Evolutionary conservation across 805 yeast species (phyloP).

Genomic region (Cyberlindnera euphorbiae): DNA sequence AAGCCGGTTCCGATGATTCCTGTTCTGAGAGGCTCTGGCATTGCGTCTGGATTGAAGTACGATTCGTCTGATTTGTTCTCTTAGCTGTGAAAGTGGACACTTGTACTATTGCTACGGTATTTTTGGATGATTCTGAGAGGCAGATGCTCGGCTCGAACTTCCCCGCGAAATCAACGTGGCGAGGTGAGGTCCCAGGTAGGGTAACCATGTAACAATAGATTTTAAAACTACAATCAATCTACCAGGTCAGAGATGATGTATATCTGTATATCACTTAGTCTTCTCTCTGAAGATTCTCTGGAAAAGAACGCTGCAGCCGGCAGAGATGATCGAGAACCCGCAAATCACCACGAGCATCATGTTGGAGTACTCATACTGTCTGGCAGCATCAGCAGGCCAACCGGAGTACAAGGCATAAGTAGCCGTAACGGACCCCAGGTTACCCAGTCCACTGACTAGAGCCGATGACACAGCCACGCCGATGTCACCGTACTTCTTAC

Average conservation of each 20-base stretch:
- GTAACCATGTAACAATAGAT: too few relatives aligned
- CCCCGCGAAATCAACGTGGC: too few relatives aligned
- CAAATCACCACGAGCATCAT: conserved; percentile 79
- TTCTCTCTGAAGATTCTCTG: conserved; percentile 15
- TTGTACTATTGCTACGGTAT: background rate
- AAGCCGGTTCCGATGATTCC: conserved; percentile 74
- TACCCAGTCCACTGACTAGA: conserved; percentile 80
- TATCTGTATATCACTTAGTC: conserved; percentile 9
- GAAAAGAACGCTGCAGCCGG: conserved; percentile 22
- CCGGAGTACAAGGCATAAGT: conserved; percentile 84
- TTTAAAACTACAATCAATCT: too few relatives aligned
- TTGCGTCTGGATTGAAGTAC: too few relatives aligned
- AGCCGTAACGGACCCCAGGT: conserved; percentile 79
- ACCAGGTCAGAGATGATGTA: too few relatives aligned
- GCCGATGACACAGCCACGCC: conserved; percentile 85
- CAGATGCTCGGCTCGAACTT: too few relatives aligned
- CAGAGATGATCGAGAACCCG: conserved; percentile 64
- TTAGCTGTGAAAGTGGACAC: too few relatives aligned
- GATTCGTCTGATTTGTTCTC: too few relatives aligned
- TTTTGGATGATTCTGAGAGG: background rate
- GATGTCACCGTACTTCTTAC: conserved; percentile 68
- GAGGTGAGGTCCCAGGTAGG: too few relatives aligned
- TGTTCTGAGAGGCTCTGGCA: conserved; percentile 11
- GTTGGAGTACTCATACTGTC: conserved; percentile 64
- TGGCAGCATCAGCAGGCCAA: conserved; percentile 72